Percentiles rank a stretch among this genome's conserved stretches.
phyloP scores from a whole-genome alignment of 805 yeast species.

The Starmerella lactis-condensi region DNA sequence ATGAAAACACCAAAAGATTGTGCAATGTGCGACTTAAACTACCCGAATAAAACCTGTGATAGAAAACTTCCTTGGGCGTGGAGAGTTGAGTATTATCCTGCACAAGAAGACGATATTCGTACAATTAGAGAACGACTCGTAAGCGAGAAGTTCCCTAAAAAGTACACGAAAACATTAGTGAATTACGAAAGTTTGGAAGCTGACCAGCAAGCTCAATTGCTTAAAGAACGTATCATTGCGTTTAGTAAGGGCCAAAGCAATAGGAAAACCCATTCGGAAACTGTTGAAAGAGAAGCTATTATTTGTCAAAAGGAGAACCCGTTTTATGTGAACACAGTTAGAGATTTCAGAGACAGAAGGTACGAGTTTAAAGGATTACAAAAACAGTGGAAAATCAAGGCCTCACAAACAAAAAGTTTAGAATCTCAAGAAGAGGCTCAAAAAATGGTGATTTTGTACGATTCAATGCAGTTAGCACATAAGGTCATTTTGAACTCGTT shows the following conservation, averaged over 20 bases:
- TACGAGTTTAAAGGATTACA: constrained; percentile 88
- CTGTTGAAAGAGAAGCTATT: constrained; percentile 76
- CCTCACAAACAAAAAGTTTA: constrained; percentile 35
- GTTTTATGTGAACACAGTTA: constrained; percentile 83
- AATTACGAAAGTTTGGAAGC: constrained; percentile 60
- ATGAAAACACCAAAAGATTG: constrained; percentile 90
- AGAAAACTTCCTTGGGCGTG: constrained; percentile 88
- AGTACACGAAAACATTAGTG: constrained; percentile 2
- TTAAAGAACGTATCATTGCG: constrained; percentile 63
- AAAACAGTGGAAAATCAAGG: constrained; percentile 81
- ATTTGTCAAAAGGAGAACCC: constrained; percentile 97
- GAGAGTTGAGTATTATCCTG: constrained; percentile 93
- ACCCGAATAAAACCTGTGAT: constrained; percentile 89
- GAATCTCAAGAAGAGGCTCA: constrained; percentile 70
- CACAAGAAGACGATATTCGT: constrained; percentile 74
- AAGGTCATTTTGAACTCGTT: constrained; percentile 91
- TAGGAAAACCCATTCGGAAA: constrained; percentile 60
- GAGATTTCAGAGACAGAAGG: constrained; percentile 86
- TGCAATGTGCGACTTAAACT: constrained; percentile 90
- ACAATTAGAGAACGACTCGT: constrained; percentile 74
- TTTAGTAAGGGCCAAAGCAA: constrained; percentile 76
- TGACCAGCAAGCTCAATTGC: constrained; percentile 53
- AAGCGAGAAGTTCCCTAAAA: constrained; percentile 32
- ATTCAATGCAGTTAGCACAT: constrained; percentile 89
- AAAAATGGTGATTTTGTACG: constrained; percentile 84